Conservation (phyloP, 441 rosid species). For the Populus tomentosa region DNA sequence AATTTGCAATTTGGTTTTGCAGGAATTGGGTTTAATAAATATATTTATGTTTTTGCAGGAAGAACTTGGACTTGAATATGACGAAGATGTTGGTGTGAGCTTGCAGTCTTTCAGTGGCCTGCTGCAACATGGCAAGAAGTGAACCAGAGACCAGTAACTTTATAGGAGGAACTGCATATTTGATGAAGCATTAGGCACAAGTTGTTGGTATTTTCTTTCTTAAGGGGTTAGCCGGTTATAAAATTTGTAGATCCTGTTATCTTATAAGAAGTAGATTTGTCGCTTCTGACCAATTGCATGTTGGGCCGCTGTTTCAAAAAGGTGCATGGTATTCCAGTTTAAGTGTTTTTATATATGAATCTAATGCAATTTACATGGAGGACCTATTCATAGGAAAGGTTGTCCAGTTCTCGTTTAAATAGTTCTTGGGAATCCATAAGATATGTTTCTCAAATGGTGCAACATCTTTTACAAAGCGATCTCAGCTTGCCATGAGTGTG, state of each 20-base stretch:
- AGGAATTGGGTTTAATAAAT: constrained; percentile 9
- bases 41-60: constrained; percentile 44
- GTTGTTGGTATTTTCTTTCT: constrained; percentile 10
- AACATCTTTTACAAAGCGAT: neutral
- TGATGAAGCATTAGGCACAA: constrained; percentile 8
- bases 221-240: neutral
- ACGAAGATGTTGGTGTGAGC: constrained; percentile 77
- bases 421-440: neutral
- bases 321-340: neutral
- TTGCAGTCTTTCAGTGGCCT: constrained; percentile 60
- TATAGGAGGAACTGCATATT: constrained; percentile 1
- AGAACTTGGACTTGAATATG: constrained; percentile 85
- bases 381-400: neutral
- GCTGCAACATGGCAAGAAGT: constrained; percentile 57
- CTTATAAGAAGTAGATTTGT: constrained; percentile 15
- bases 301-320: neutral
- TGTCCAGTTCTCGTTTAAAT: neutral
- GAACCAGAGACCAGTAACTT: constrained; percentile 42
- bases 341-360: neutral
- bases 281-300: neutral
- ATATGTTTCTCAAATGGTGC: neutral
- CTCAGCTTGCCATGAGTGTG: neutral
- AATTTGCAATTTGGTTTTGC: constrained; percentile 5
- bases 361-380: neutral
- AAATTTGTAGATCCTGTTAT: constrained; percentile 25